Evolutionary conservation across 768 basidiomycete genomes (phyloP), one percentile per base, ranked within the genome.

Genomic region (Russula earlei): DNA sequence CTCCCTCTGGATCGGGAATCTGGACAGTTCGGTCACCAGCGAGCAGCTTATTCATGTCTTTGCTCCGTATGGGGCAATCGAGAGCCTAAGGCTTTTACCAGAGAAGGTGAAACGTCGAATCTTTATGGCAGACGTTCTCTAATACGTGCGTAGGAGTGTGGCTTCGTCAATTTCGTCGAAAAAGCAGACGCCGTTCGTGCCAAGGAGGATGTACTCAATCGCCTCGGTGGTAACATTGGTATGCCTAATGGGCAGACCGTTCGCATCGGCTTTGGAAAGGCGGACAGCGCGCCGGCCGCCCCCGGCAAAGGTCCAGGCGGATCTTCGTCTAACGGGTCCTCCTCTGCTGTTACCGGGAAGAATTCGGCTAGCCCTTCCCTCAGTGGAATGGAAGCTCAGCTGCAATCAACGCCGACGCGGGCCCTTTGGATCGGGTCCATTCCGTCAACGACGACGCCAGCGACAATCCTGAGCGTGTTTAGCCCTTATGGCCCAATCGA

Each of bases 381-480:
- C 44, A 82, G 79, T 25, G 81, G 82, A 47, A 79, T 91, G 77
- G 91, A 91, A 60, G 84, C 87, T 9, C 90, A 92, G 67, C 71
- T 91, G 22, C 92, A 94, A 68, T 87, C 87, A 9, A 84, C 88
- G 38, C 96, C 96, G 4, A 97, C 96, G 1, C 77, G 96, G 55
- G 95, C 95, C 1, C 77, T 98, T 20, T 99, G 96, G 95, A 90
- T 99, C 65, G 96, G 96, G 5, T 92, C 90, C 41, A 96, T 99
- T 64, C 96, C 96, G 10, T 87, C 87, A 3, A 89, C 88, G 3
- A 97, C 95, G 11, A 96, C 92, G 5, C 91, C 96, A 8, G 89
- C 90, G 2, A 94, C 91, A 2, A 88, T 99, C 61, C 71, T 97
- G 49, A 93, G 91, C 63, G 90, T 99, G 40, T 99, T 99, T 68